Conservation (phyloP, 164 flowering plant species). For the Santalum album region DNA sequence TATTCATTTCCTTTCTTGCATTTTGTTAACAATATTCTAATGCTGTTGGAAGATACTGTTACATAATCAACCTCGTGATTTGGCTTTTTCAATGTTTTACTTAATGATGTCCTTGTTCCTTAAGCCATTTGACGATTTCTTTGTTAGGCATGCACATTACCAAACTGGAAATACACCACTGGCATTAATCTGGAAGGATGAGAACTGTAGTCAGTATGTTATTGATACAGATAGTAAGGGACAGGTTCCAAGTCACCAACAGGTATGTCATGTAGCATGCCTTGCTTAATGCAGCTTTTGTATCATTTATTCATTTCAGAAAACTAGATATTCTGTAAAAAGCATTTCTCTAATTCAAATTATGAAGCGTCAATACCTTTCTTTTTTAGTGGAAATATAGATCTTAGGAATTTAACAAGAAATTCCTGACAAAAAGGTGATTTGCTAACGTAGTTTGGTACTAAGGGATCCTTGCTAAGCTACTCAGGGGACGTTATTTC, state of each 20-base stretch:
- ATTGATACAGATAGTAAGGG: conserved; percentile 90
- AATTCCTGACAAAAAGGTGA: too few relatives aligned
- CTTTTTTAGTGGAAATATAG: too few relatives aligned
- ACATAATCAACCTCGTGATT: background rate
- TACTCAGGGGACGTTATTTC: too few relatives aligned
- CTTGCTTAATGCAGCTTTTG: background rate
- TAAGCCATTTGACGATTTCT: conserved; percentile 3
- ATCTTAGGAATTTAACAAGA: too few relatives aligned
- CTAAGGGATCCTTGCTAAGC: too few relatives aligned
- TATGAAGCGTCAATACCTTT: too few relatives aligned
- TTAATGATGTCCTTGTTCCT: conserved; percentile 1
- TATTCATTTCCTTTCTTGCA: too few relatives aligned
- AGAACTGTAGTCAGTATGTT: conserved; percentile 83
- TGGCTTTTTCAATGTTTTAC: background rate
- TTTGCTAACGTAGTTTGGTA: too few relatives aligned
- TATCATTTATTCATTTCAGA: background rate
- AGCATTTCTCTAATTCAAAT: too few relatives aligned
- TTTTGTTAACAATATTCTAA: too few relatives aligned
- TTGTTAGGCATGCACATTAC: conserved; percentile 81
- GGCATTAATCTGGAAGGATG: conserved; percentile 93
- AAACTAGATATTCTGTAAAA: background rate
- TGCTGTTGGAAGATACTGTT: too few relatives aligned
- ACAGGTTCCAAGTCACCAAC: conserved; percentile 72
- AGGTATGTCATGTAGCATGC: conserved; percentile 35
- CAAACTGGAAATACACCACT: conserved; percentile 88